These are phyloP conservation scores for Urtica urens DNA, from an alignment of 306 rosid species.

Conservation along the genomic window DNA sequence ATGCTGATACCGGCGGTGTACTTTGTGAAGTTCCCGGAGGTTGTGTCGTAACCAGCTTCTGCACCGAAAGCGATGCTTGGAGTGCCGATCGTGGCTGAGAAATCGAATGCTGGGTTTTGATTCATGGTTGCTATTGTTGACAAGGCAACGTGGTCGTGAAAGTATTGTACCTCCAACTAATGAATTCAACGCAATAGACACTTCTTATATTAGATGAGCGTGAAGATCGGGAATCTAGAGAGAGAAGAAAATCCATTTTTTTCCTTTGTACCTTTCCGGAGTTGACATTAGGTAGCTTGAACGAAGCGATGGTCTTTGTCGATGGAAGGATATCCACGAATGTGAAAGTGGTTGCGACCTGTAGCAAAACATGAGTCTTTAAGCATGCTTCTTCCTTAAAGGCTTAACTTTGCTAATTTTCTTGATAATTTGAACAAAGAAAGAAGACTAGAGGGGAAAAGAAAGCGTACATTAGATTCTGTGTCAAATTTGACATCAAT, in stretches of 20 bases:
- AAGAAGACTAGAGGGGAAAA: no score
- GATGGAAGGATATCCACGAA: slow-evolving; percentile 65
- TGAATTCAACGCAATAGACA: slow-evolving; percentile 11
- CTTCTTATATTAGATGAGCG: background rate
- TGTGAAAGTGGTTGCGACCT: slow-evolving; percentile 64
- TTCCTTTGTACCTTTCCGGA: slow-evolving; percentile 70
- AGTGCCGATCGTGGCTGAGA: slow-evolving; percentile 72
- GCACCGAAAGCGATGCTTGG: slow-evolving; percentile 69
- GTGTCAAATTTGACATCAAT: slow-evolving; percentile 85
- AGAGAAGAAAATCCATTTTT: slow-evolving; percentile 2
- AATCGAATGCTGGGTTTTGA: slow-evolving; percentile 61
- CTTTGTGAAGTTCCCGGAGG: slow-evolving; percentile 56
- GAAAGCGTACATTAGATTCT: slow-evolving; percentile 64
- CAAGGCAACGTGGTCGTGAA: slow-evolving; percentile 80
- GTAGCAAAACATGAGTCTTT: slow-evolving; percentile 13
- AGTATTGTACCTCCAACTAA: slow-evolving; percentile 91
- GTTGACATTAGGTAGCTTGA: slow-evolving; percentile 64
- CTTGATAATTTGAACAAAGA: slow-evolving; percentile 7
- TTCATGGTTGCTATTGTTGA: slow-evolving; percentile 44
- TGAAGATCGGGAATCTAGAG: background rate
- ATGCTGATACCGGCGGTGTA: slow-evolving; percentile 70
- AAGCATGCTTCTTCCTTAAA: slow-evolving; percentile 12
- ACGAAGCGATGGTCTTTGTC: slow-evolving; percentile 77
- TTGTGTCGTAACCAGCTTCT: slow-evolving; percentile 83
- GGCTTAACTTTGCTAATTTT: slow-evolving; percentile 1